Evolutionary conservation across 2,329 filamentous ascomycete species (phyloP).

Genomic region (Phoma sp.): DNA sequence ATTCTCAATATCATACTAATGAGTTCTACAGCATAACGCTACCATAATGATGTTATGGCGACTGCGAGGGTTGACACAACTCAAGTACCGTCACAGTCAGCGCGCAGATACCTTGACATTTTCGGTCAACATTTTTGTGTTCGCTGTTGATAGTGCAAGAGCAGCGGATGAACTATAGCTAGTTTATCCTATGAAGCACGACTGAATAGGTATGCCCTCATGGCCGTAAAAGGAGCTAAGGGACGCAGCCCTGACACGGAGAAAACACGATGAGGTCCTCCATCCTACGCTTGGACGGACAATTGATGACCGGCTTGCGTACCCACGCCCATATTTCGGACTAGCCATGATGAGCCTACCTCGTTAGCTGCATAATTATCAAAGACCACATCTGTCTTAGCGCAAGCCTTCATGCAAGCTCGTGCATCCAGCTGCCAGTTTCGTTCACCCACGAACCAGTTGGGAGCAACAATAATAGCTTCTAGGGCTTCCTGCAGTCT

Average conservation of each 20-base stretch:
- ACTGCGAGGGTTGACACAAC: neutral
- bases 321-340: conserved; percentile 17
- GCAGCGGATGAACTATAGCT: neutral
- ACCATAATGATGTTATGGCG: conserved; percentile 5
- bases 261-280: neutral
- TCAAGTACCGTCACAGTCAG: neutral
- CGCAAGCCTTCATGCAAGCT: conserved; percentile 31
- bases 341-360: conserved; percentile 18
- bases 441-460: conserved; percentile 34
- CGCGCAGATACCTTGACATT: neutral
- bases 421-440: conserved; percentile 18
- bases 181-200: neutral
- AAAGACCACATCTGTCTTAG: conserved; percentile 38
- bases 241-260: conserved; percentile 4
- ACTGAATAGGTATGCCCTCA: neutral
- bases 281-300: neutral
- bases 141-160: neutral
- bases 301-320: conserved; percentile 29
- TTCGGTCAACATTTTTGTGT: neutral
- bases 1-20: no score
- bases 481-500: conserved; percentile 32
- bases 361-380: conserved; percentile 38
- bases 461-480: conserved; percentile 42
- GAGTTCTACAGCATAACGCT: neutral
- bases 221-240: neutral